Evolutionary conservation across 73 alveolate genomes (phyloP).

Genomic region (Effrenium voratum): DNA sequence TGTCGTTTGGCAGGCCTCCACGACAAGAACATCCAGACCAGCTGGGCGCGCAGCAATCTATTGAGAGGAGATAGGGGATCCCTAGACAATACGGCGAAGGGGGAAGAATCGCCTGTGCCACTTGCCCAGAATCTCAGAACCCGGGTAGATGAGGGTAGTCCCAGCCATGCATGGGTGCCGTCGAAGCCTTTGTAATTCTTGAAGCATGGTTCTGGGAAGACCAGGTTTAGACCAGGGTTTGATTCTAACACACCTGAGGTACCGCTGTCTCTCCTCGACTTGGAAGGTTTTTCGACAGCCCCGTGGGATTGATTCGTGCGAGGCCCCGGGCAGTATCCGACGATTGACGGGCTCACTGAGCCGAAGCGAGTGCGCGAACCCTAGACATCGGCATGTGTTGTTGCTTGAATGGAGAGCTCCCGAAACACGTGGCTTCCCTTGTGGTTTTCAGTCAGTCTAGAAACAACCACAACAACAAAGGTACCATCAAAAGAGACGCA

Average conservation of each 20-base stretch:
- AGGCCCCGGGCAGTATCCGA: constrained; percentile 81
- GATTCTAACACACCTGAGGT: not conserved
- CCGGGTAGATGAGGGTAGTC: too few species aligned
- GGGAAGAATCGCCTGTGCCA: too few species aligned
- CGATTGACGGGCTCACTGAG: constrained; percentile 4
- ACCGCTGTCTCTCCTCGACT: not conserved
- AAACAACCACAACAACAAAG: not conserved
- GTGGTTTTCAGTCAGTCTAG: too few species aligned
- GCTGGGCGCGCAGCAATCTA: not conserved
- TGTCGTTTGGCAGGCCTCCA: constrained; percentile 40
- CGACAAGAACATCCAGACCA: constrained; percentile 34
- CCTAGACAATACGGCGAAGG: too few species aligned
- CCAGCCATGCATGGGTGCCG: too few species aligned
- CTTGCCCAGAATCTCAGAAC: too few species aligned
- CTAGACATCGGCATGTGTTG: not conserved
- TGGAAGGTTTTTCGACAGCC: too few species aligned
- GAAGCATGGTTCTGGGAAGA: too few species aligned
- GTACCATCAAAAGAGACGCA: not conserved
- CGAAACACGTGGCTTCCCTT: not conserved
- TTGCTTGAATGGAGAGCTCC: not conserved
- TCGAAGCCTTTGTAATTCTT: too few species aligned
- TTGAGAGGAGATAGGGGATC: too few species aligned
- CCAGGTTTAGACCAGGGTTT: not conserved
- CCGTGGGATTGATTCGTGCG: not conserved
- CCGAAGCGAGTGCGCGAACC: constrained; percentile 11